Base-by-base conservation (phyloP, 1,284 basidiomycete genomes). In the Apiotrichum gamsii region DNA sequence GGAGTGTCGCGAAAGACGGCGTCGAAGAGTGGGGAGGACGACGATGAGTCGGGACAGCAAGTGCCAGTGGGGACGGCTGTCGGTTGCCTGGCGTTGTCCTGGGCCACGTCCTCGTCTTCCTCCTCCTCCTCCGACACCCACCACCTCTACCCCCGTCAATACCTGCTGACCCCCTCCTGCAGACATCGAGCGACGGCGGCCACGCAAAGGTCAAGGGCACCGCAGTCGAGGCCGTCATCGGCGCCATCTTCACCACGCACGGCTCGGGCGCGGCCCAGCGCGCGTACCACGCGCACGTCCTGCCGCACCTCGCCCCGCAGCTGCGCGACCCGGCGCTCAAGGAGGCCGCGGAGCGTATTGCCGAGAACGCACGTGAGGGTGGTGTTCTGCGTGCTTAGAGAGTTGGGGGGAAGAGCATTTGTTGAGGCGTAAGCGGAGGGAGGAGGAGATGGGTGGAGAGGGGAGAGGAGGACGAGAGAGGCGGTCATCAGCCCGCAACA, bases 241-340 rank as follows among this genome's bases (percentile, higher is more conserved):
- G 71, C 19, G 71, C 59, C 11, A 58, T 70, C 20, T 69, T 63
- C 49, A 60, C 61, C 25, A 60, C 68, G 41, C 62, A 58, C 49
- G 71, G 71, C 9, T 67, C 65, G 34, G 64, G 70, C 4, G 70
- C 70, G 5, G 70, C 70, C 3, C 69, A 72, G 33, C 60, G 69
- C 14, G 54, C 65, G n/a, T 73, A 68, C 62, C 69, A 71, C 54
- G 47, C 61, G 19, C 57, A 61, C 37, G 42, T 72, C 28, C 55
- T 73, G 25, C 71, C 70, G 8, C 53, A 58, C 21, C 48, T 70
- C 9, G 49, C 50, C 6, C 23, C 39, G 18, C 69, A 72, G 49
- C 49, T 72, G 34, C 49, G 57, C 28, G 68, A 71, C 55, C 63
- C 64, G 13, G 43, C 36, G 16, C 52, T 71, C 33, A 52, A 56